These are phyloP conservation scores for Sutorius australiensis DNA, from an alignment of 768 basidiomycete genomes.

Conservation along the genomic window DNA sequence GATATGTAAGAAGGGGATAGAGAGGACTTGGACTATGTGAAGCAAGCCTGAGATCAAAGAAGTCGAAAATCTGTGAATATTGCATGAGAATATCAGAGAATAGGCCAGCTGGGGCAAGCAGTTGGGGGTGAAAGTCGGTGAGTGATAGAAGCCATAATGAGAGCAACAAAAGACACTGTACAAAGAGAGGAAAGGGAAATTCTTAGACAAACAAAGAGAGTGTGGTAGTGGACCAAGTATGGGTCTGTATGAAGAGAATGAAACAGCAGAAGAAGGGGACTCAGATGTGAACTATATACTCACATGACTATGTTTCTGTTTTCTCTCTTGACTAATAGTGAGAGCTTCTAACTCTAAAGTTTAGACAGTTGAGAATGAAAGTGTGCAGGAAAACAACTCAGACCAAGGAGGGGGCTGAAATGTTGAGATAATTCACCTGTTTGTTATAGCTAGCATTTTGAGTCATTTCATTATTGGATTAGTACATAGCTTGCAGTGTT, in stretches of 20 bases:
- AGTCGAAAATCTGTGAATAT: too few species aligned
- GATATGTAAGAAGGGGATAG: too few species aligned
- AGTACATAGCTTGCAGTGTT: too few species aligned
- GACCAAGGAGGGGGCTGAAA: too few species aligned
- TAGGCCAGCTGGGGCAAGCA: slow-evolving; percentile 57
- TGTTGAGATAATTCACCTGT: too few species aligned
- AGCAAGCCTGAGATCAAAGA: too few species aligned
- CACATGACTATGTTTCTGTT: slow-evolving; percentile 67
- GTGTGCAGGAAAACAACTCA: too few species aligned
- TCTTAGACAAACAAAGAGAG: slow-evolving; percentile 60
- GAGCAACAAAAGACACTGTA: slow-evolving; percentile 52
- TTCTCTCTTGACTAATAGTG: slow-evolving; percentile 32
- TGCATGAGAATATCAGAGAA: too few species aligned
- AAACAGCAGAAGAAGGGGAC: slow-evolving; percentile 58
- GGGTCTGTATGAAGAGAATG: too few species aligned
- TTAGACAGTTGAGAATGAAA: slow-evolving; percentile 52
- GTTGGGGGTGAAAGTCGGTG: slow-evolving; percentile 63
- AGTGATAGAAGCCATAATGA: slow-evolving; percentile 67
- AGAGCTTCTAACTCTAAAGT: slow-evolving; percentile 40
- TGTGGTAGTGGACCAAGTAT: slow-evolving; percentile 54
- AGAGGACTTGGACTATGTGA: slow-evolving; percentile 7
- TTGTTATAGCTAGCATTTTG: too few species aligned
- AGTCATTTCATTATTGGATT: too few species aligned
- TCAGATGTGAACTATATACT: slow-evolving; percentile 52
- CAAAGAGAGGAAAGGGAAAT: slow-evolving; percentile 58